phyloP scores from a whole-genome alignment of 164 flowering plant genomes.

The Magnolia kwangsiensis region DNA sequence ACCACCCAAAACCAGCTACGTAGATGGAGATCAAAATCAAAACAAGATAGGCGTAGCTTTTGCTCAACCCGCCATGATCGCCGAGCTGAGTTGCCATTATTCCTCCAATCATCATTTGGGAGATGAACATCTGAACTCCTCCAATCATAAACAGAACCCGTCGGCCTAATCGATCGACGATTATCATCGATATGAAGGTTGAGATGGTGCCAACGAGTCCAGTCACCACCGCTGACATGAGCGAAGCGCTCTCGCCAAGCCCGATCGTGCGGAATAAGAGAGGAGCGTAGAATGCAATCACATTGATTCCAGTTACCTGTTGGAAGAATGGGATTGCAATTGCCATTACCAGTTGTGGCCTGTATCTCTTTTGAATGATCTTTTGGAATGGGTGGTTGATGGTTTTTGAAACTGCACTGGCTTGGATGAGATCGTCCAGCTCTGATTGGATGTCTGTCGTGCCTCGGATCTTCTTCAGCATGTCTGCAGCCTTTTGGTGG shows the following conservation, averaged over 20 bases:
- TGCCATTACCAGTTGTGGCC: conserved; percentile 29
- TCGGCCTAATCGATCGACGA: conserved; percentile 20
- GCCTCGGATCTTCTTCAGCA: conserved; percentile 44
- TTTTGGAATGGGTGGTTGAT: conserved; percentile 7
- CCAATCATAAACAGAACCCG: conserved; percentile 18
- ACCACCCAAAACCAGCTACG: conserved; percentile 22
- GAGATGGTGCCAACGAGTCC: conserved; percentile 16
- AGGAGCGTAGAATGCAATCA: conserved; percentile 27
- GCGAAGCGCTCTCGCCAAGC: conserved; percentile 25
- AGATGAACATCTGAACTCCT: conserved; percentile 22
- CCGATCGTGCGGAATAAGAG: conserved; percentile 24
- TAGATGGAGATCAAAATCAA: conserved; percentile 18
- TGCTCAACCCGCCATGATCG: conserved; percentile 16
- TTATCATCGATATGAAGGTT: conserved; percentile 19
- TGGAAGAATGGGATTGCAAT: conserved; percentile 27
- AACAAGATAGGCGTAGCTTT: conserved; percentile 14
- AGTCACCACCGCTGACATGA: conserved; percentile 18
- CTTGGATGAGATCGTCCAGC: conserved; percentile 32
- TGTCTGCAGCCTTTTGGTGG: conserved; percentile 14
- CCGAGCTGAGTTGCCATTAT: conserved; percentile 24
- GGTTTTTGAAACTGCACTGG: conserved; percentile 11
- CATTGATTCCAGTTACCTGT: conserved; percentile 31
- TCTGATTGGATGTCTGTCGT: conserved; percentile 47
- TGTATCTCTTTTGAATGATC: conserved; percentile 12
- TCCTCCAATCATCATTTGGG: conserved; percentile 21